phyloP scores from a whole-genome alignment of 106 monocot genomes.

The Vanilla planifolia region DNA sequence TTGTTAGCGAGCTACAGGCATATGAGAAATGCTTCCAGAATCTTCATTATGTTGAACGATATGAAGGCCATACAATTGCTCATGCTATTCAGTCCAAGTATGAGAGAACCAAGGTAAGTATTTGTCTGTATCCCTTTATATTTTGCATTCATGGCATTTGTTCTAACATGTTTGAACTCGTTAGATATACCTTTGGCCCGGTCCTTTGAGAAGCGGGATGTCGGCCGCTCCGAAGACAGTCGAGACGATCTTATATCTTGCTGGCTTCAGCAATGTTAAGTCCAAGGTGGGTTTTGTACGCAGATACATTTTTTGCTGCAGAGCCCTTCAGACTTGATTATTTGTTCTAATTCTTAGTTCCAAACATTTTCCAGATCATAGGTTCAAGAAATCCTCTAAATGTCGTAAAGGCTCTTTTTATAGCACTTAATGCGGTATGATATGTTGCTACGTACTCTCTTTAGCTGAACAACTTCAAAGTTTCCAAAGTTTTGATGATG shows the following conservation, averaged over 20 bases:
- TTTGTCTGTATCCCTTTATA: not conserved
- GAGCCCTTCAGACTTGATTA: not conserved
- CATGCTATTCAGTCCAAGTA: constrained; percentile 68
- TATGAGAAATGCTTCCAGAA: constrained; percentile 86
- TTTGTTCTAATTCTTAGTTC: no score
- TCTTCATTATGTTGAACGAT: constrained; percentile 77
- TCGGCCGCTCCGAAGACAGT: constrained; percentile 53
- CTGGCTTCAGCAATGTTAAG: constrained; percentile 92
- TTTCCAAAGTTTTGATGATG: not conserved
- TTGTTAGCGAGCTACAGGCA: constrained; percentile 30
- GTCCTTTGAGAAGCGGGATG: constrained; percentile 61
- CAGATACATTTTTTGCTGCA: not conserved
- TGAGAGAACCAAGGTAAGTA: constrained; percentile 59
- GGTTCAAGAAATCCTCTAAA: constrained; percentile 74
- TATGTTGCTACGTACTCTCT: not conserved
- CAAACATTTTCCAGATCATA: constrained; percentile 55
- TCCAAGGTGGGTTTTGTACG: constrained; percentile 67
- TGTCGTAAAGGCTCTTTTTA: constrained; percentile 66
- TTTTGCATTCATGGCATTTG: not conserved
- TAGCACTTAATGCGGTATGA: constrained; percentile 72
- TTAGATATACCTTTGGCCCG: constrained; percentile 78
- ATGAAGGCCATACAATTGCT: constrained; percentile 78
- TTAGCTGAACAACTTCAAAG: not conserved
- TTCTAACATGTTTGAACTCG: not conserved
- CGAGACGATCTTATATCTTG: constrained; percentile 79